A percentile compares a stretch with the other conserved stretches of the same genome.
These are phyloP conservation scores for Cytidiella melzeri DNA, from an alignment of 768 basidiomycete genomes.

Conservation along the genomic window DNA sequence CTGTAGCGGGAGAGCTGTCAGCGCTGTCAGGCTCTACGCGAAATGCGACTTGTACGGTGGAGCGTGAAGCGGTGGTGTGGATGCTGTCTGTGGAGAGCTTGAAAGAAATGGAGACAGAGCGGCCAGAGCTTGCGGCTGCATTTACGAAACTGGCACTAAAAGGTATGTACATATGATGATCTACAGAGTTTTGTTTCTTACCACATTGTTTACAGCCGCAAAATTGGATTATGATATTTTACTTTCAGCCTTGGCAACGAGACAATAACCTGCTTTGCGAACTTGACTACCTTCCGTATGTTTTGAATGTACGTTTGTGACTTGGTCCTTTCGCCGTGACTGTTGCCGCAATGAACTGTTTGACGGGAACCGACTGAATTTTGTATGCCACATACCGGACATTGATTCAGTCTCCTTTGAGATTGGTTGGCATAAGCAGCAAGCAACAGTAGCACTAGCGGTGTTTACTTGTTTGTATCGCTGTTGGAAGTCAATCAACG, in stretches of 20 bases:
- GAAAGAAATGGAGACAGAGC: conserved; percentile 56
- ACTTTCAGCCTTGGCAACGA: conserved; percentile 1
- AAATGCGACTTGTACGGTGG: conserved; percentile 83
- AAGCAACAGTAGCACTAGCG: too few relatives aligned
- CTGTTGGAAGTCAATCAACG: too few relatives aligned
- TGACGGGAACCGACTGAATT: too few relatives aligned
- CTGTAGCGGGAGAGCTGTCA: conserved; percentile 86
- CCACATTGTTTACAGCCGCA: background rate
- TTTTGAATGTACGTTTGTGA: too few relatives aligned
- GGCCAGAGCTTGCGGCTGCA: conserved; percentile 55
- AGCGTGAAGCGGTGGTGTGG: conserved; percentile 78
- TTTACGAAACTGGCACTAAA: conserved; percentile 71
- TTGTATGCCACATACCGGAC: too few relatives aligned
- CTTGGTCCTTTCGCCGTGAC: too few relatives aligned
- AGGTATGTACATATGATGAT: conserved; percentile 39
- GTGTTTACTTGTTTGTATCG: too few relatives aligned
- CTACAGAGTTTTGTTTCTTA: background rate
- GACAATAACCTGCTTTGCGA: background rate
- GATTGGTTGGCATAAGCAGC: too few relatives aligned
- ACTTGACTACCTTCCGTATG: too few relatives aligned
- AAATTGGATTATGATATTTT: conserved; percentile 7
- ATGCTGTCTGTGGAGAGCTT: conserved; percentile 58
- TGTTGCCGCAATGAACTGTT: too few relatives aligned
- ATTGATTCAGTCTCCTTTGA: too few relatives aligned
- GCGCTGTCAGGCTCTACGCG: conserved; percentile 73